Evolutionary conservation across 2,329 filamentous ascomycete species (phyloP), one percentile per base, ranked within the genome.

Genomic region (Penicillium verrucosum): DNA sequence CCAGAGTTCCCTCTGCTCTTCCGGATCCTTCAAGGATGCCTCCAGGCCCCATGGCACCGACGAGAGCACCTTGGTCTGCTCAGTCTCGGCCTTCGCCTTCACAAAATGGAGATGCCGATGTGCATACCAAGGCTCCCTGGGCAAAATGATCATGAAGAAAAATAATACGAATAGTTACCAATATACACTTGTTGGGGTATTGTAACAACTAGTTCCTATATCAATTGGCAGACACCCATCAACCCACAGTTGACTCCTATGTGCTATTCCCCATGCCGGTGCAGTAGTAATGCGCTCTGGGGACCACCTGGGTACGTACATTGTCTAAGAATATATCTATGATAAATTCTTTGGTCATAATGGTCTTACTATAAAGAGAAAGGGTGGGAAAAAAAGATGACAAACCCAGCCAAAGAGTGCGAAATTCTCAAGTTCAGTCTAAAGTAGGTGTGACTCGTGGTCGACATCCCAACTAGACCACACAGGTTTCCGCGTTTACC

Each of bases 121-220:
- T 58, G 2, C 62, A 62, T 27, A 77, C 73, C 3, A 75, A 69
- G 58, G 75, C 74, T 14, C 75, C 76, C 14, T 76, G 74, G 75
- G 70, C 70, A 3, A 72, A 66, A 56, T 69, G 59, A 64, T 46
- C 1, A 27, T 21, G 6, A 16, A 27, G 3, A 36, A 29, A 29
- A 27, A 23, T 27, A 29, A 49, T 21, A 41, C 21, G 21, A 51
- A 27, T 37, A 30, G 10, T 11, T 30, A n/a, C n/a, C 12, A 36
- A 51, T 44, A 5, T 36, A 27, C 16, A 32, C 2, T 27, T 44
- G 5, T 16, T 34, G 29, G 3, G 5, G 25, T 27, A 14, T n/a
- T 34, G 27, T 40, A 41, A 38, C 25, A 30, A 9, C 5, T 48
- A 48, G 32, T 40, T 29, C 36, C 47, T 27, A 9, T 40, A 21